phyloP scores from a whole-genome alignment of 345 rosid species.

The Sapria himalayana region DNA sequence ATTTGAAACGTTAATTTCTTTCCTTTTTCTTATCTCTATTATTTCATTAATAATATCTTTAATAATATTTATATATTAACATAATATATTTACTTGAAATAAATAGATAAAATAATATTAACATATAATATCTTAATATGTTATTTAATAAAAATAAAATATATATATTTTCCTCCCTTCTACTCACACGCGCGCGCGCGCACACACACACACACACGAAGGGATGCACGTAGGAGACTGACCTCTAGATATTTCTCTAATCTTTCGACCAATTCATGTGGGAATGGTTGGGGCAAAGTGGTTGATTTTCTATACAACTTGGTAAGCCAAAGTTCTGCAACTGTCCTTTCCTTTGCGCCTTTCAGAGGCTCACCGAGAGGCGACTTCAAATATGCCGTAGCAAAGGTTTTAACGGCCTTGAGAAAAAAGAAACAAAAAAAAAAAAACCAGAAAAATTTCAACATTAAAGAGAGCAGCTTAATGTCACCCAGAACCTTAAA shows the following conservation, averaged over 20 bases:
- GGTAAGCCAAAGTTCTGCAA: slow-evolving; percentile 73
- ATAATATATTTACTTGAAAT: too few relatives aligned
- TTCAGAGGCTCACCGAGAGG: slow-evolving; percentile 90
- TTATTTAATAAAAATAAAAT: too few relatives aligned
- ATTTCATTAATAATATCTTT: too few relatives aligned
- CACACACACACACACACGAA: neutral
- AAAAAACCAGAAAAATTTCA: slow-evolving; percentile 2
- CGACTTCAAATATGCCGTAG: slow-evolving; percentile 66
- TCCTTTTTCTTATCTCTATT: too few relatives aligned
- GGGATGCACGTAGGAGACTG: slow-evolving; percentile 14
- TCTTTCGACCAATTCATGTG: slow-evolving; percentile 82
- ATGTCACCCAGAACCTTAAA: too few relatives aligned
- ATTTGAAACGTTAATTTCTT: neutral
- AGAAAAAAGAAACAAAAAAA: slow-evolving; percentile 1
- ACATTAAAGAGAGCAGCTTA: too few relatives aligned
- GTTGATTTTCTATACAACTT: slow-evolving; percentile 89
- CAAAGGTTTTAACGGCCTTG: slow-evolving; percentile 71
- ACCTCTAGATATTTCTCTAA: slow-evolving; percentile 90
- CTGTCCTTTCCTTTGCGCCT: slow-evolving; percentile 71
- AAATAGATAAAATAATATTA: too few relatives aligned
- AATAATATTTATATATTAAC: too few relatives aligned
- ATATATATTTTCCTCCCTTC: too few relatives aligned
- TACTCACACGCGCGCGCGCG: too few relatives aligned
- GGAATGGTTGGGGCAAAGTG: slow-evolving; percentile 92
- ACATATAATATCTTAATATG: too few relatives aligned